These are phyloP conservation scores for Bipolaris victoriae DNA, from an alignment of 2,329 filamentous ascomycete genomes.

Conservation along the genomic window DNA sequence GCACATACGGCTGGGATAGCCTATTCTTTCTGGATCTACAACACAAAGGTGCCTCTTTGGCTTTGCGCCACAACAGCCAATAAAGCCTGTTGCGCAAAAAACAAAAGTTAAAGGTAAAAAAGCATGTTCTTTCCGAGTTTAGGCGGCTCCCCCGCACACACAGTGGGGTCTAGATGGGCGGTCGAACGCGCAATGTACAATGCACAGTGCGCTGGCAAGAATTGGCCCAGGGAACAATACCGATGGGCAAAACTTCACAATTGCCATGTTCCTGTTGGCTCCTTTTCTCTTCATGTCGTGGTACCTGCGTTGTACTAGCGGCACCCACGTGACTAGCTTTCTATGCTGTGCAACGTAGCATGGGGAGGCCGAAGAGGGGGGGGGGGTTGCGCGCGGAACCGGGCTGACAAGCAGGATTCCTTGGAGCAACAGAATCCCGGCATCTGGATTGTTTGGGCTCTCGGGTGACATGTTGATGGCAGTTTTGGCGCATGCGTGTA, in stretches of 20 bases:
- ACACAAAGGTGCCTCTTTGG: not conserved
- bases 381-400: conserved; percentile 11
- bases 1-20: not conserved
- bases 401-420: conserved; percentile 7
- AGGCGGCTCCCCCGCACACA: not conserved
- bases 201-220: conserved; percentile 8
- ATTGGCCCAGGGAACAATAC: not conserved
- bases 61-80: conserved; percentile 1
- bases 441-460: not conserved
- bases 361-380: not conserved
- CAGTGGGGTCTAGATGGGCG: not conserved
- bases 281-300: conserved; percentile 8
- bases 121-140: not conserved
- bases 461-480: conserved; percentile 2
- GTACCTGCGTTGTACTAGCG: conserved; percentile 14
- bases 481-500: not conserved
- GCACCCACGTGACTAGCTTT: conserved; percentile 17
- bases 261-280: not conserved
- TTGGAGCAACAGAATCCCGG: not conserved
- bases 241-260: not conserved
- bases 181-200: not conserved
- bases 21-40: not conserved
- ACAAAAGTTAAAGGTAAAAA: not conserved
- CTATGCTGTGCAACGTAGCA: conserved; percentile 24
- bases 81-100: not conserved